These are phyloP conservation scores for Barnettozyma wickerhamii DNA, from an alignment of 805 yeast species.

Conservation along the genomic window DNA sequence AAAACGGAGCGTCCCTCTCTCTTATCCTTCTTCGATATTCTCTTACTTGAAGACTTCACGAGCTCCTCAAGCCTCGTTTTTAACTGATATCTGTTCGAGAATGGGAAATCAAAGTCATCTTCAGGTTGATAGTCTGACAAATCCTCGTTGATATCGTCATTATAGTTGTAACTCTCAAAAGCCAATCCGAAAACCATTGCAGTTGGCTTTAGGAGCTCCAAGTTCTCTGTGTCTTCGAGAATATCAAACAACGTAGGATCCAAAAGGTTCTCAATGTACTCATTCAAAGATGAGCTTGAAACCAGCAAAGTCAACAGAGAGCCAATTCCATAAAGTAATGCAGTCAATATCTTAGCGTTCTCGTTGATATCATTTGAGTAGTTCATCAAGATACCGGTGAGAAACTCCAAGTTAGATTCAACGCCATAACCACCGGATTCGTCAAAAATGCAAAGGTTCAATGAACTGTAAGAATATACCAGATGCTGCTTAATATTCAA, in stretches of 20 bases:
- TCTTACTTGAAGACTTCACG: conserved; percentile 49
- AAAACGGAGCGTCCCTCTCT: conserved; percentile 55
- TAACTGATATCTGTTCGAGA: conserved; percentile 47
- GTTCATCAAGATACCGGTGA: conserved; percentile 15
- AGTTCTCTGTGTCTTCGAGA: conserved; percentile 14
- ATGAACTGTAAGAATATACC: conserved; percentile 22
- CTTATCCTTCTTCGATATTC: conserved; percentile 58
- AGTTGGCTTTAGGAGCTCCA: conserved; percentile 22
- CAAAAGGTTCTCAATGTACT: conserved; percentile 18
- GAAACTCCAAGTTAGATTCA: conserved; percentile 17
- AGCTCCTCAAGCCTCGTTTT: conserved; percentile 37
- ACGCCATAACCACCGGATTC: conserved; percentile 27
- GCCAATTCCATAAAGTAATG: conserved; percentile 24
- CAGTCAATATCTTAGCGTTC: conserved; percentile 14
- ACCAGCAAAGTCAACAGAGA: conserved; percentile 19
- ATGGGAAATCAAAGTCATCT: conserved; percentile 43
- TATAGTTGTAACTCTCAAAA: conserved; percentile 26
- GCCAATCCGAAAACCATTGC: conserved; percentile 24
- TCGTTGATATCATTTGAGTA: conserved; percentile 6
- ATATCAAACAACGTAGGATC: conserved; percentile 19
- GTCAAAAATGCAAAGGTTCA: conserved; percentile 21
- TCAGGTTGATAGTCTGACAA: conserved; percentile 36
- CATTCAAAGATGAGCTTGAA: conserved; percentile 14
- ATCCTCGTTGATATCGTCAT: conserved; percentile 38
- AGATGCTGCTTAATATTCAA: conserved; percentile 15